Base-by-base conservation (phyloP, 768 basidiomycete genomes). In the Tylopilus cervinicoccineus region DNA sequence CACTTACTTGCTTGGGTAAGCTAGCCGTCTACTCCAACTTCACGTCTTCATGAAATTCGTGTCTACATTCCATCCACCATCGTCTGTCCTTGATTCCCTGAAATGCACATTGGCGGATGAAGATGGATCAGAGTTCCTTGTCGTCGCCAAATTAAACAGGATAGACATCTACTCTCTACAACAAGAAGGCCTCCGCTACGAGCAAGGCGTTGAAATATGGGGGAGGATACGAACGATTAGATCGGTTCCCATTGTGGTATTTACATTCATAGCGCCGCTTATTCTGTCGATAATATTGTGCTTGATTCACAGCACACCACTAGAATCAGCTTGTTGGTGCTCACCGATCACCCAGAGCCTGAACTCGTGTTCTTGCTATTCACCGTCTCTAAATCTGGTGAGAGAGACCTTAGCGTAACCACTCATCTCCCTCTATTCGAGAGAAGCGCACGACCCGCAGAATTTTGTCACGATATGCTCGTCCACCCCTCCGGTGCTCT, bases 281-380 rank as follows among this genome's bases (percentile, higher is more conserved):
- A 27, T 32, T 33, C 40, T 44, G 38, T 51, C 42, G n/a, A 47
- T 51, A 32, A 54, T 29, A 24, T 5, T 26, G 53, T 26, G 36
- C 32, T 48, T 43, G 13, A 44, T 52, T 27, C n/a, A 51, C 45
- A 56, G 51, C 53, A 58, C 57, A 69, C 70, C 69, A 47, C 70
- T 69, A 36, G 52, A 58, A 29, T 71, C 67, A 54, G 74, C 73
- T 24, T 91, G 13, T 62, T 88, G 19, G 73, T 88, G 27, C 73
- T 91, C 60, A 76, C 85, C 0, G 86, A 86, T 50, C 87, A 89
- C 56, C 88, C 88, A 1, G 79, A 86, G 28, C 85, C 88, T 9
- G 80, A 83, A 51, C 72, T 91, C 12, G 64, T 90, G 29, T 72
- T 89, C 53, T 70, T 92, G 33, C 61, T 70, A 4, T 86, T 82